Evolutionary conservation across 2,329 filamentous ascomycete genomes (phyloP).

Genomic region (Diaporthe vexans): DNA sequence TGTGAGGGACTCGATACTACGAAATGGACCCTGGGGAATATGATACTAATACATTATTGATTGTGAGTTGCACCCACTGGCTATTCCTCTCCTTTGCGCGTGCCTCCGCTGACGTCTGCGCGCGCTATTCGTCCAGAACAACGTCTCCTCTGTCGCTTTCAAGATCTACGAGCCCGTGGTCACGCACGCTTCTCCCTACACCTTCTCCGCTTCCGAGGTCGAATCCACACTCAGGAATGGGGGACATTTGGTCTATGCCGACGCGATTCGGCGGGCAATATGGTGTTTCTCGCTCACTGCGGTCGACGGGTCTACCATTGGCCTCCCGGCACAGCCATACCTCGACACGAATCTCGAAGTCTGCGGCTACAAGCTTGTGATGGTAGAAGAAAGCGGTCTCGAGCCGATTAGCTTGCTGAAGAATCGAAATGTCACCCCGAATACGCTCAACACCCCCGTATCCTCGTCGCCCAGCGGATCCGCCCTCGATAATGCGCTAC

Average conservation of each 20-base stretch:
- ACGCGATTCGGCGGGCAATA: constrained; percentile 62
- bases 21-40: constrained; percentile 76
- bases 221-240: constrained; percentile 65
- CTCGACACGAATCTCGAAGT: constrained; percentile 59
- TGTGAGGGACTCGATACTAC: constrained; percentile 47
- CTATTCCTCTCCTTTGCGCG: constrained; percentile 7
- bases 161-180: constrained; percentile 67
- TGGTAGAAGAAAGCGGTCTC: constrained; percentile 65
- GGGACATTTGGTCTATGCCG: constrained; percentile 68
- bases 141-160: constrained; percentile 68
- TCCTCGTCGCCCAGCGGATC: constrained; percentile 61
- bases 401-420: constrained; percentile 65
- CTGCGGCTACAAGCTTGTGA: constrained; percentile 58
- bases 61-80: constrained; percentile 58
- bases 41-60: constrained; percentile 72
- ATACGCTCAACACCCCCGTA: constrained; percentile 59
- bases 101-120: constrained; percentile 40
- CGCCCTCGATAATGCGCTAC: constrained; percentile 53
- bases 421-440: constrained; percentile 56
- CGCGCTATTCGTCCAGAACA: constrained; percentile 58
- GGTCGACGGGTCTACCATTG: constrained; percentile 54
- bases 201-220: constrained; percentile 63
- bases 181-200: constrained; percentile 60
- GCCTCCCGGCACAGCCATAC: constrained; percentile 43
- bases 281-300: constrained; percentile 68